Conservation (phyloP, 2,329 filamentous ascomycete species). For the Tolypocladium cylindrosporum region DNA sequence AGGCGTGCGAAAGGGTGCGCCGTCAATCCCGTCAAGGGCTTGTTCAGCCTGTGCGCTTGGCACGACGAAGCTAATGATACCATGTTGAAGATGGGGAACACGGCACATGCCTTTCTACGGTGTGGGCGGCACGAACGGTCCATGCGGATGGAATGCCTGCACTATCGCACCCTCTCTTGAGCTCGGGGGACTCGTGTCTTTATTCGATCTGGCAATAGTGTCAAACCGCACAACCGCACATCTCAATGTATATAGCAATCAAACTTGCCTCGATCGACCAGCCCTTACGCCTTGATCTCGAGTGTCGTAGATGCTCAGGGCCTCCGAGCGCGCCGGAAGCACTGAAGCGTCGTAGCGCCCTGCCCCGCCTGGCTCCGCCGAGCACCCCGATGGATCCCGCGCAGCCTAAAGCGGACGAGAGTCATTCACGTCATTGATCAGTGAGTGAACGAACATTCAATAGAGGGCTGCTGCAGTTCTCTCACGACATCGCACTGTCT, state of each 20-base stretch:
- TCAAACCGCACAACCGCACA: not conserved
- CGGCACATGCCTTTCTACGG: not conserved
- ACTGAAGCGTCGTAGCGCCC: not conserved
- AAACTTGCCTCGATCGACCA: not conserved
- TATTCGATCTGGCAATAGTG: not conserved
- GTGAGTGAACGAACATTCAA: not conserved
- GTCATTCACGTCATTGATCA: not conserved
- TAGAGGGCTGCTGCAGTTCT: not conserved
- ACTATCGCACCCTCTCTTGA: not conserved
- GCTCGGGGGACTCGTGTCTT: not conserved
- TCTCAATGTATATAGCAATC: no score
- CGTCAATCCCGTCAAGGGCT: not conserved
- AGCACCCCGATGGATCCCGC: not conserved
- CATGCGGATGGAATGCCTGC: not conserved
- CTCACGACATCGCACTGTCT: not conserved
- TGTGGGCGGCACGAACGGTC: not conserved
- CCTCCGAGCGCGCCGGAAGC: no score
- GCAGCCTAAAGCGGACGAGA: not conserved
- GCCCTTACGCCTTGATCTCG: not conserved
- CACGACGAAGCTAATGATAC: not conserved
- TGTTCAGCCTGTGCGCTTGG: not conserved
- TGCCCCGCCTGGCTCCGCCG: not conserved
- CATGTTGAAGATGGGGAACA: not conserved
- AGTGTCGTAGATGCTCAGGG: not conserved
- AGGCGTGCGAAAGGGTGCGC: not conserved